Evolutionary conservation across 2,329 filamentous ascomycete genomes (phyloP), one percentile per base, ranked within the genome.

Genomic region (Ophiosphaerella korrae): DNA sequence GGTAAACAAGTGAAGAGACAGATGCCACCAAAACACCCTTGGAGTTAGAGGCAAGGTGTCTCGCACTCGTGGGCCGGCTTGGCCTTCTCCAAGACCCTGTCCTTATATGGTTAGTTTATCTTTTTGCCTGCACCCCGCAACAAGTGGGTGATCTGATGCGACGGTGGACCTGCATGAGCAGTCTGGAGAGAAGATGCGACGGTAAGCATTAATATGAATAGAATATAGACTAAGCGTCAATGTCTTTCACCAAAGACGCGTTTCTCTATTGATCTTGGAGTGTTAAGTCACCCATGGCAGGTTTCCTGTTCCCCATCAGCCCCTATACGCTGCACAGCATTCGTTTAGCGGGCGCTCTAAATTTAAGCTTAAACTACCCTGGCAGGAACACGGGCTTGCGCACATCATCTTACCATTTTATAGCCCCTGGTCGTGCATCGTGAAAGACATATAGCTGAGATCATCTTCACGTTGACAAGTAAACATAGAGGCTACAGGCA

Each of bases 11-110:
- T 49, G 47, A 52, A 48, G 53, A 42, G 41, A 48, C 24, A 54
- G 52, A 36, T 26, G 42, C 38, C 38, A 42, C 31, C 43, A 29
- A 40, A 35, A 41, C 7, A 29, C 26, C 26, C 26, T 29, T 7
- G 45, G 37, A 47, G 45, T 3, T 31, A 41, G 37, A 47, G 33
- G 38, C 36, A 47, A 37, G 16, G 40, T 21, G 45, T 47, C 45
- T 48, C 45, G 49, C 51, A 54, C 52, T 58, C 47, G 37, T 49
- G 37, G 45, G 52, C 49, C 57, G 62, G 55, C 64, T 66, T 66
- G 58, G 64, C 61, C 57, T 45, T 50, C 43, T 46, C 43, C 50
- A 39, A 52, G 45, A 33, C 35, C 36, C 54, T 54, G 31, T 42
- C 40, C 40, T 11, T 13, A 4, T 32, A 36, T 18, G 26, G 13